Conservation (phyloP, 106 monocot genomes). For the Dactylorhiza incarnata region DNA sequence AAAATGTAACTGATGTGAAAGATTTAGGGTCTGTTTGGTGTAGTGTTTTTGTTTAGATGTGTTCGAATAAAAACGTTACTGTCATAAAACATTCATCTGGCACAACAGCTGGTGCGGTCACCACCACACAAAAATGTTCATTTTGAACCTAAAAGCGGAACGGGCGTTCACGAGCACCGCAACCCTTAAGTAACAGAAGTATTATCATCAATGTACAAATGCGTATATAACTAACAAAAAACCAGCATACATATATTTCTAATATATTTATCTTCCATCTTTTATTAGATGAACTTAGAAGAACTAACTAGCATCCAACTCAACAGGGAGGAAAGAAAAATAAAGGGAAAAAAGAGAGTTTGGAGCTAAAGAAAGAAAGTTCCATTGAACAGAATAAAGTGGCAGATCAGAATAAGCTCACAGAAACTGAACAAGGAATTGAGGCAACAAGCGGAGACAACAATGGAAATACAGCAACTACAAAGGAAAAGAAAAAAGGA, state of each 20-base stretch:
- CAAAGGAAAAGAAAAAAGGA: not conserved
- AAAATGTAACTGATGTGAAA: no score
- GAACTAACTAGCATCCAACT: not conserved
- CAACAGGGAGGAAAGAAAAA: slow-evolving; percentile 4
- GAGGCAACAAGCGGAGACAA: not conserved
- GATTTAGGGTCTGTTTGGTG: no score
- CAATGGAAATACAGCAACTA: not conserved
- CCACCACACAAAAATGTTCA: no score
- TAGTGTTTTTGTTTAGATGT: no score
- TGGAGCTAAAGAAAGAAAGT: not conserved
- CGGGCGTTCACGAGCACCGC: no score
- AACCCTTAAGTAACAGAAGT: no score
- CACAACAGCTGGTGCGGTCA: no score
- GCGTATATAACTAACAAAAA: not conserved
- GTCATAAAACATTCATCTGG: no score
- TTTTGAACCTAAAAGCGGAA: no score
- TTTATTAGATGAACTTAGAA: not conserved
- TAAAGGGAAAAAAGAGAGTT: not conserved
- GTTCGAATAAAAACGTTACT: no score
- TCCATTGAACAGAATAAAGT: not conserved
- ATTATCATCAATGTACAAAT: not conserved
- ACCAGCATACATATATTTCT: not conserved
- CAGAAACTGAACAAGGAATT: not conserved
- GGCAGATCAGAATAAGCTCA: not conserved
- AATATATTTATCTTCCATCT: not conserved